A percentile compares a stretch with the other conserved stretches of the same genome.
Conservation (phyloP, 2,329 filamentous ascomycete species). For the Sordariomycetes sp. region DNA sequence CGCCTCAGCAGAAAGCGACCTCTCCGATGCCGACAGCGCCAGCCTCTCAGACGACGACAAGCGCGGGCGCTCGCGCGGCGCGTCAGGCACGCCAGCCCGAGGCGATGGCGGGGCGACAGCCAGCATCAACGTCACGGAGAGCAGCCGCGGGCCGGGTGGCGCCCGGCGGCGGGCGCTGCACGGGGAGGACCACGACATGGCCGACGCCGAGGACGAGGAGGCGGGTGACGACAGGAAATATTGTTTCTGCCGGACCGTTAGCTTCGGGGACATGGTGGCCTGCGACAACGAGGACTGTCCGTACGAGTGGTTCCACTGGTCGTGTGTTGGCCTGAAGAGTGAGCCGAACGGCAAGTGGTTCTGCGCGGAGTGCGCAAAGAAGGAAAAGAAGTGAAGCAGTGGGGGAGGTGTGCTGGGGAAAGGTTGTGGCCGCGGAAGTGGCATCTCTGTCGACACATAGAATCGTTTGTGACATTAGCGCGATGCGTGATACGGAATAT, state of each 20-base stretch:
- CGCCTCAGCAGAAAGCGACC: constrained; percentile 52
- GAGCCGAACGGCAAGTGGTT: constrained; percentile 60
- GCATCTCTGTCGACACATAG: not conserved
- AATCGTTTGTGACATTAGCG: not conserved
- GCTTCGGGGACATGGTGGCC: constrained; percentile 80
- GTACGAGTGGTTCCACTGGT: constrained; percentile 85
- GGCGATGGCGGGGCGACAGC: not conserved
- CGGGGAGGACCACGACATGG: constrained; percentile 39
- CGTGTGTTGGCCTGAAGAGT: constrained; percentile 56
- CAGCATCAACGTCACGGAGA: not conserved
- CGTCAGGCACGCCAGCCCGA: constrained; percentile 14
- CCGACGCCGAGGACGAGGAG: constrained; percentile 54
- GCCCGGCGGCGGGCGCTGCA: constrained; percentile 12
- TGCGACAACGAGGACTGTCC: constrained; percentile 77
- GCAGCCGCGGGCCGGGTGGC: not conserved
- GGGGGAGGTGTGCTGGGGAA: not conserved
- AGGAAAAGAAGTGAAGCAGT: not conserved
- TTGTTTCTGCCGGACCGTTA: constrained; percentile 73
- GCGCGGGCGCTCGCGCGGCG: constrained; percentile 26
- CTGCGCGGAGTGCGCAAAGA: constrained; percentile 47
- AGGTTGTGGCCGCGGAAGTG: not conserved
- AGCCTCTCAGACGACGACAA: constrained; percentile 35
- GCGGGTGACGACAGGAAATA: constrained; percentile 72
- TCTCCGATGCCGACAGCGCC: constrained; percentile 50
- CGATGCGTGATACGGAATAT: not conserved